A percentile compares a stretch with the other conserved stretches of the same genome.
These are phyloP conservation scores for Lojkania enalia DNA, from an alignment of 2,329 filamentous ascomycete species.

Conservation along the genomic window DNA sequence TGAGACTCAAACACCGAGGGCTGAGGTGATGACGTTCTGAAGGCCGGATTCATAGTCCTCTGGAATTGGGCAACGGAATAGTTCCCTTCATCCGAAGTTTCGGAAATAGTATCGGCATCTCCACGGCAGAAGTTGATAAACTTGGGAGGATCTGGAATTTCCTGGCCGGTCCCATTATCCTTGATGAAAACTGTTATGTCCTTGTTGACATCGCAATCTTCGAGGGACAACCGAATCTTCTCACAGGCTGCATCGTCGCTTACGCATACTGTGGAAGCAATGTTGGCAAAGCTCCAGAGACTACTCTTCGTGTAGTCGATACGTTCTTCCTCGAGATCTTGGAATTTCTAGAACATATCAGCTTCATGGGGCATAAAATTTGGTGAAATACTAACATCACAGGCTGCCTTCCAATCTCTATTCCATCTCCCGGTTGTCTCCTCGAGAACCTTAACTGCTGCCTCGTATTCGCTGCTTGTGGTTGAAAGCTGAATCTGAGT, in stretches of 20 bases:
- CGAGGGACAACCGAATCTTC: slow-evolving; percentile 89
- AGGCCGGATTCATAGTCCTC: slow-evolving; percentile 91
- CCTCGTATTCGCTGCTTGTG: slow-evolving; percentile 91
- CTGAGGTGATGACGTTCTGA: slow-evolving; percentile 93
- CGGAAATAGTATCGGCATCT: slow-evolving; percentile 80
- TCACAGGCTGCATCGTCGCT: slow-evolving; percentile 91
- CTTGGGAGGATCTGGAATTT: slow-evolving; percentile 94
- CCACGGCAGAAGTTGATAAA: slow-evolving; percentile 99
- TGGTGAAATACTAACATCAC: slow-evolving; percentile 60
- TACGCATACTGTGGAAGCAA: slow-evolving; percentile 94
- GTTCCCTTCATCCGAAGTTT: slow-evolving; percentile 80
- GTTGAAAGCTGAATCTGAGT: slow-evolving; percentile 93
- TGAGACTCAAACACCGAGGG: slow-evolving; percentile 92
- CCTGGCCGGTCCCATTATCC: slow-evolving; percentile 87
- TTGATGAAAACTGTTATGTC: slow-evolving; percentile 89
- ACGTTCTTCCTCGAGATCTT: slow-evolving; percentile 95
- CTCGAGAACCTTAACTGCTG: slow-evolving; percentile 87
- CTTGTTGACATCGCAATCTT: slow-evolving; percentile 95
- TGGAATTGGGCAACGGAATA: slow-evolving; percentile 97
- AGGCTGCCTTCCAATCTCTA: slow-evolving; percentile 95
- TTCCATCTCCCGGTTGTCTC: slow-evolving; percentile 97
- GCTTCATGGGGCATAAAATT: neutral
- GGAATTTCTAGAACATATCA: slow-evolving; percentile 72
- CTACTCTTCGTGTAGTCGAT: slow-evolving; percentile 98
- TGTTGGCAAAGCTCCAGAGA: slow-evolving; percentile 96